Evolutionary conservation across 768 basidiomycete species (phyloP), one percentile per base, ranked within the genome.

Genomic region (Hericium alpestre): DNA sequence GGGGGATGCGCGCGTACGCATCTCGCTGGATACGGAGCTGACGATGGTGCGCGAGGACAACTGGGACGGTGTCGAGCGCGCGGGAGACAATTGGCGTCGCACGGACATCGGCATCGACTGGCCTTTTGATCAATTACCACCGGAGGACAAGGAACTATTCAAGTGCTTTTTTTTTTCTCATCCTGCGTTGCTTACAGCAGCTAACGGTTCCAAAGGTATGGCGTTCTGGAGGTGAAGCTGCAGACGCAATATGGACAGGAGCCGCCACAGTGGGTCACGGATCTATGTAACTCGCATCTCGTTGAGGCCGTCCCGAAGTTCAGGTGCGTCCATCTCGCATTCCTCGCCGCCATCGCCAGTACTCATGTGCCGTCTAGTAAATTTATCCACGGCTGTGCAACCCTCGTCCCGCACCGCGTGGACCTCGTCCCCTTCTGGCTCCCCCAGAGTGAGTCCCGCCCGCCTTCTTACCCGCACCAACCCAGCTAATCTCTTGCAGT

Each of bases 281-380:
- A 98, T 56, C 82, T 99, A n/a, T 93, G 98, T 22, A 84, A 87
- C 64, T 92, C 90, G 27, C 93, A 98, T 71, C 73, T 98, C 6
- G 95, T 98, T 16, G 96, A 97, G 70, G 93, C 94, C 12, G 92
- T 99, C 1, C 96, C 96, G 38, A 98, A 98, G 73, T 98, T 98
- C 78, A 89, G 86, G 13, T 37, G 48, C 18, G 20, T 38, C 55
- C 32, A 32, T 7, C 20, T 10, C 48, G 57, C 23, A 32, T 51
- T 15, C 22, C 55, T 27, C 38, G 32, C 32, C 4, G 32, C 40
- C 52, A 12, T 63, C 12, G 37, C 51, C 18, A 40, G 12, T 32
- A 18, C 16, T 18, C 13, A 16, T 39, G 59, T 59, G 27, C 64
- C 12, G 38, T 54, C 49, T 57, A 91, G 90, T 69, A 90, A 90